phyloP scores from a whole-genome alignment of 2,329 filamentous ascomycete species.

The Grosmannia penicillata region DNA sequence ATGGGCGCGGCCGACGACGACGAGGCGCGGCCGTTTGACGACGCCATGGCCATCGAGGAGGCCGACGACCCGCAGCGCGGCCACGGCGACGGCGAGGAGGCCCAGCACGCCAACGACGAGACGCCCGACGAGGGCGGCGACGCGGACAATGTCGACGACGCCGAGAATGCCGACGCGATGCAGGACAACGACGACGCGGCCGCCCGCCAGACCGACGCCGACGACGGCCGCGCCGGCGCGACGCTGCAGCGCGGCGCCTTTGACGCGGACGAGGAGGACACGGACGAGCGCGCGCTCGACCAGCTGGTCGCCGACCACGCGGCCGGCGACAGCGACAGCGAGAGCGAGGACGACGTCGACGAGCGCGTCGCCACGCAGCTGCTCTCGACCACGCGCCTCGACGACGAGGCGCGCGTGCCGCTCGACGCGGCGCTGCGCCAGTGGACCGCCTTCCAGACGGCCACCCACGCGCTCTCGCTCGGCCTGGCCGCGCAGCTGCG shows the following conservation, averaged over 20 bases:
- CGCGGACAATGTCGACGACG: conserved; percentile 13
- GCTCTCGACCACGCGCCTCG: conserved; percentile 59
- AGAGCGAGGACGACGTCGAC: conserved; percentile 31
- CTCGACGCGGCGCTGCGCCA: conserved; percentile 49
- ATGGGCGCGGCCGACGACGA: conserved; percentile 80
- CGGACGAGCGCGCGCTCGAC: conserved; percentile 2
- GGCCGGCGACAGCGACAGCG: conserved; percentile 25
- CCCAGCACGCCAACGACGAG: conserved; percentile 36
- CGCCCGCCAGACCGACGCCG: conserved; percentile 23
- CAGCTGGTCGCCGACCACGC: conserved; percentile 4
- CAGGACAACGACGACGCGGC: conserved; percentile 25
- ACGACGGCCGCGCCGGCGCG: conserved; percentile 44
- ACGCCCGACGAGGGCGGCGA: conserved; percentile 26
- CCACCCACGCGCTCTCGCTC: conserved; percentile 74
- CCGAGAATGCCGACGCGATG: conserved; percentile 3
- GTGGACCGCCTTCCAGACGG: conserved; percentile 74
- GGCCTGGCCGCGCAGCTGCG: conserved; percentile 88
- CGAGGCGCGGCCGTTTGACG: conserved; percentile 60
- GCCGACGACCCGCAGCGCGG: conserved; percentile 64
- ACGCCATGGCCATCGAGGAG: conserved; percentile 74
- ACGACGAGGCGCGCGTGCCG: conserved; percentile 26
- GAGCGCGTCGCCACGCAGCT: conserved; percentile 41
- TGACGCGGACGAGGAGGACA: conserved; percentile 26
- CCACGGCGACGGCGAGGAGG: conserved; percentile 49
- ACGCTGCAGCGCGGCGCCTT: conserved; percentile 44